Evolutionary conservation across 345 rosid species (phyloP), one percentile per base, ranked within the genome.

Genomic region (Eucalyptus brandiana): DNA sequence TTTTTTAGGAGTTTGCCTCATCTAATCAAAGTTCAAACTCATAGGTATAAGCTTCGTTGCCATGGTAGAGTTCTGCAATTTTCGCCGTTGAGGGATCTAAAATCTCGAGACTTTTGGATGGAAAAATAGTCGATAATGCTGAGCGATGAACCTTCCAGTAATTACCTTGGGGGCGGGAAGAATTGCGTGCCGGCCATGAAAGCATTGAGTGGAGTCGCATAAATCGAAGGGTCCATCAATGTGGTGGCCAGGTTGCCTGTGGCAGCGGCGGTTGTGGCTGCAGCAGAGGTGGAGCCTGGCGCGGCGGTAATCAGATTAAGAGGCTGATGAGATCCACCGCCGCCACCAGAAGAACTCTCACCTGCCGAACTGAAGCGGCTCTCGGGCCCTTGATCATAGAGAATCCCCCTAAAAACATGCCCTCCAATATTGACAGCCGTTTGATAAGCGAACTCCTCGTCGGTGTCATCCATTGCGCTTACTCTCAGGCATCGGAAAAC

Each of bases 381-480:
- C 49, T 92, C 92, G 1, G 89, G 89, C 24, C 95, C 95, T 88
- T 94, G 95, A 89, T 94, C 95, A 85, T 95, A 96, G 60, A 96
- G 96, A 86, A 96, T 91, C 72, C 98, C 98, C 89, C 91, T 96
- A 90, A 95, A 96, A 6, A 94, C 91, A 91, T 94, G 98, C 45
- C 97, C 98, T 76, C 97, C 96, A 5, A 96, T 94, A 92, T 93
- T 94, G 81, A 96, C 96, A 65, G 96, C 95, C 50, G 98, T 93
- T 89, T 96, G 98, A 72, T 96, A 96, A 9, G 98, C 98, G 89
- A 87, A 91, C 87, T 94, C 95, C 89, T 93, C 96, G 30, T 92
- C 93, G 15, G 92, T 91, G 4, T 96, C 95, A 30, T 94, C 96
- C 88, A 94, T 86, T 45, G 94, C 87, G 86, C 95, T 94, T n/a